These are phyloP conservation scores for Ramularia endophylla DNA, from an alignment of 2,329 filamentous ascomycete species.

Conservation along the genomic window DNA sequence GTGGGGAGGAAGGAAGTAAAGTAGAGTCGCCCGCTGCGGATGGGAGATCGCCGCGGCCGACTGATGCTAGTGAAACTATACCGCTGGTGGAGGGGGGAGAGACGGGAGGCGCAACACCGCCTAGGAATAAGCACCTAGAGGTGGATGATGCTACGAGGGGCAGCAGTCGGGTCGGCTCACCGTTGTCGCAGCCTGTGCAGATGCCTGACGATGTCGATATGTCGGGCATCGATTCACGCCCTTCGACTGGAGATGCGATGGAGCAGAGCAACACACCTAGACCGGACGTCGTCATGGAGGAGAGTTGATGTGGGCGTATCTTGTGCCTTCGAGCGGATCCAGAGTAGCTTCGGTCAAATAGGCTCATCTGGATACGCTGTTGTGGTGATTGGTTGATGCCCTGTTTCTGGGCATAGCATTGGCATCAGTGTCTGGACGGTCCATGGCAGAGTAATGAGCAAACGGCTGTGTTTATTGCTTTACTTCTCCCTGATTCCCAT, in stretches of 20 bases:
- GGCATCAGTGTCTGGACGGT: too few relatives aligned
- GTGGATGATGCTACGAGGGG: slow-evolving; percentile 21
- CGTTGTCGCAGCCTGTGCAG: slow-evolving; percentile 15
- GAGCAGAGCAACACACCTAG: slow-evolving; percentile 16
- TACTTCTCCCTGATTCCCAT: too few relatives aligned
- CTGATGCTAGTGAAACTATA: slow-evolving; percentile 29
- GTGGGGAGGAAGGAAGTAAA: slow-evolving; percentile 38
- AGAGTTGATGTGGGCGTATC: slow-evolving; percentile 17
- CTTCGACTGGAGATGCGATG: slow-evolving; percentile 11
- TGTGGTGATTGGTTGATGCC: too few relatives aligned
- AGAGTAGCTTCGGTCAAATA: too few relatives aligned
- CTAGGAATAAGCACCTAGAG: slow-evolving; percentile 24
- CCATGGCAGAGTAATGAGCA: too few relatives aligned
- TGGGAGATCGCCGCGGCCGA: slow-evolving; percentile 24
- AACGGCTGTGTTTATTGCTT: too few relatives aligned
- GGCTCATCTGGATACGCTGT: too few relatives aligned
- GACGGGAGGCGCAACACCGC: slow-evolving; percentile 15
- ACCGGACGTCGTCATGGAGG: slow-evolving; percentile 21
- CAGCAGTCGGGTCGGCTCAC: slow-evolving; percentile 20
- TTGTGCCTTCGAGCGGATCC: too few relatives aligned
- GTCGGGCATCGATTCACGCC: slow-evolving; percentile 13
- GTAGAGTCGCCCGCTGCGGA: slow-evolving; percentile 43
- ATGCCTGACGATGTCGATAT: slow-evolving; percentile 26
- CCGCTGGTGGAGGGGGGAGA: slow-evolving; percentile 34
- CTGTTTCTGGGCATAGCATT: too few relatives aligned